phyloP scores from a whole-genome alignment of 192 early-diverging fungal species.

The Geosiphon pyriformis region DNA sequence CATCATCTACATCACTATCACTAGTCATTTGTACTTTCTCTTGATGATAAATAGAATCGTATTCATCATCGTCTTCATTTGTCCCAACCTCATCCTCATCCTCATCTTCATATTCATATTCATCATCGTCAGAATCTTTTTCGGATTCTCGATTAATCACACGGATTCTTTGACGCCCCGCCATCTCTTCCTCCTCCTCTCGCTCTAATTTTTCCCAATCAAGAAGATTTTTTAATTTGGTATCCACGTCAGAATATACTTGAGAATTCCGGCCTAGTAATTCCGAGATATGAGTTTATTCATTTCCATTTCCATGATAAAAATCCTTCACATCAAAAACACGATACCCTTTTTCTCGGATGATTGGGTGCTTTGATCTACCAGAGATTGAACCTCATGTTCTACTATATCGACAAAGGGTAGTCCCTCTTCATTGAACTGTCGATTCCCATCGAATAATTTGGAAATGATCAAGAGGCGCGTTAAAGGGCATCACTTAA shows the following conservation, averaged over 20 bases:
- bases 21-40: too few species aligned
- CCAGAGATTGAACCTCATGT: too few species aligned
- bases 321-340: slow-evolving; percentile 31
- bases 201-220: slow-evolving; percentile 52
- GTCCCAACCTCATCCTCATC: slow-evolving; percentile 37
- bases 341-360: slow-evolving; percentile 31
- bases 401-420: slow-evolving; percentile 70
- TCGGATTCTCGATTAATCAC: slow-evolving; percentile 33
- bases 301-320: slow-evolving; percentile 46
- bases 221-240: slow-evolving; percentile 34
- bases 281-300: slow-evolving; percentile 52
- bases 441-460: neutral
- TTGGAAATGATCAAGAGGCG: neutral
- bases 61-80: slow-evolving; percentile 38
- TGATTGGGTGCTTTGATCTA: too few species aligned
- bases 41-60: slow-evolving; percentile 40
- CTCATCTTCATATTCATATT: slow-evolving; percentile 25
- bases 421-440: slow-evolving; percentile 74
- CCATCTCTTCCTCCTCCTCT: slow-evolving; percentile 60
- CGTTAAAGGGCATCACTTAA: neutral
- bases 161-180: slow-evolving; percentile 34
- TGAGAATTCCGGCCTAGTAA: too few species aligned
- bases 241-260: neutral
- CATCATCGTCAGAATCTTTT: slow-evolving; percentile 28
- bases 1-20: slow-evolving; percentile 36